phyloP scores from a whole-genome alignment of 306 rosid genomes.

The Castanea crenata region DNA sequence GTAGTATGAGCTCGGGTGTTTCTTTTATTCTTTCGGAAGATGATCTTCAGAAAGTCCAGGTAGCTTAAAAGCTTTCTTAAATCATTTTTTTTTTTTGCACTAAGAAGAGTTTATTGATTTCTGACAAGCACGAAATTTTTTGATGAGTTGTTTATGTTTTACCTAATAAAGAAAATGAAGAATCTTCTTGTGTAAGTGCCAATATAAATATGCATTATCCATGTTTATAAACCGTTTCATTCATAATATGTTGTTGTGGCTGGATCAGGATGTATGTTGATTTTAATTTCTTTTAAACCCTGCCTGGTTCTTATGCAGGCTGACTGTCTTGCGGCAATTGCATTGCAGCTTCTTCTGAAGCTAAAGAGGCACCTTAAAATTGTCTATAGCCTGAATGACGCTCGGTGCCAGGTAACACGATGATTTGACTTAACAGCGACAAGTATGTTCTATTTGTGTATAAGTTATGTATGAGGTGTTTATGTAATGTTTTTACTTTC shows the following conservation, averaged over 20 bases:
- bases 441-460: constrained; percentile 2
- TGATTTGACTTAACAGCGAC: constrained; percentile 1
- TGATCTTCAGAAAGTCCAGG: constrained; percentile 80
- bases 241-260: constrained; percentile 9
- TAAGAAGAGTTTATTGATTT: background rate
- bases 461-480: background rate
- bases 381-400: constrained; percentile 73
- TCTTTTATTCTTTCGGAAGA: constrained; percentile 53
- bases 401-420: constrained; percentile 78
- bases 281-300: background rate
- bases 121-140: background rate
- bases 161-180: background rate
- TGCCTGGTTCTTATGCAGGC: constrained; percentile 45
- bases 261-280: background rate
- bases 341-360: constrained; percentile 92
- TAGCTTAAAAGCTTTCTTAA: constrained; percentile 15
- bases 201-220: background rate
- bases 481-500: constrained; percentile 2
- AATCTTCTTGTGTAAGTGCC: constrained; percentile 1
- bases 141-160: background rate
- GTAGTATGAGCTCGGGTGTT: constrained; percentile 28
- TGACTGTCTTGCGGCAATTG: constrained; percentile 74
- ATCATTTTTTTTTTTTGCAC: constrained; percentile 13
- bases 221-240: constrained; percentile 1
- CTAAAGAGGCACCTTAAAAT: constrained; percentile 94